A percentile compares a stretch with the other conserved stretches of the same genome.
Conservation (phyloP, 2,329 filamentous ascomycete genomes). For the Ophiostoma sp. region DNA sequence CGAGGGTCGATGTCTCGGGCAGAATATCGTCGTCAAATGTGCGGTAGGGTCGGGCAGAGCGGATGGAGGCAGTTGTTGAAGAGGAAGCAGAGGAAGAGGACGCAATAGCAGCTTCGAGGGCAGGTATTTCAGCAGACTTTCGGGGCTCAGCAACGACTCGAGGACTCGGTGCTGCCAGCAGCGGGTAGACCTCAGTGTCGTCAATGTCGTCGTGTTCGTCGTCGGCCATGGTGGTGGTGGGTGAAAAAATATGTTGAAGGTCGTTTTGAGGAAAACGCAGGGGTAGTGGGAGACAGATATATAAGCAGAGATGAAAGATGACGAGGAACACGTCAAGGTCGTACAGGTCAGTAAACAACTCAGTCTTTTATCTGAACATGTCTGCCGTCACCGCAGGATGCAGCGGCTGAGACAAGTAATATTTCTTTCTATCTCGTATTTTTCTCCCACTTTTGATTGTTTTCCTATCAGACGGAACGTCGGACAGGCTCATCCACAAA, state of each 20-base stretch:
- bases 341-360: not conserved
- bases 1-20: conserved; percentile 58
- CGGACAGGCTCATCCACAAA: not conserved
- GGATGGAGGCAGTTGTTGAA: not conserved
- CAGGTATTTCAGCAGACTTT: not conserved
- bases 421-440: not conserved
- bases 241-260: not conserved
- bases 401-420: not conserved
- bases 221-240: not conserved
- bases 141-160: not conserved
- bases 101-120: not conserved
- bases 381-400: not conserved
- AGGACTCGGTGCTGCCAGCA: conserved; percentile 6
- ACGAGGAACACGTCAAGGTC: not conserved
- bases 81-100: not conserved
- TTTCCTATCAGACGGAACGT: not conserved
- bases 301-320: not conserved
- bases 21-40: conserved; percentile 58
- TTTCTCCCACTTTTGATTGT: not conserved
- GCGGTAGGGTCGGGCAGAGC: conserved; percentile 21
- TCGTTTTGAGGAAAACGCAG: not conserved
- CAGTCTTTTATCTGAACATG: not conserved
- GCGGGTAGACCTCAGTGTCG: conserved; percentile 12
- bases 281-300: not conserved
- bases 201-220: conserved; percentile 1